Base-by-base conservation (phyloP, 2,329 filamentous ascomycete genomes). In the Aureobasidium leucospermi region DNA sequence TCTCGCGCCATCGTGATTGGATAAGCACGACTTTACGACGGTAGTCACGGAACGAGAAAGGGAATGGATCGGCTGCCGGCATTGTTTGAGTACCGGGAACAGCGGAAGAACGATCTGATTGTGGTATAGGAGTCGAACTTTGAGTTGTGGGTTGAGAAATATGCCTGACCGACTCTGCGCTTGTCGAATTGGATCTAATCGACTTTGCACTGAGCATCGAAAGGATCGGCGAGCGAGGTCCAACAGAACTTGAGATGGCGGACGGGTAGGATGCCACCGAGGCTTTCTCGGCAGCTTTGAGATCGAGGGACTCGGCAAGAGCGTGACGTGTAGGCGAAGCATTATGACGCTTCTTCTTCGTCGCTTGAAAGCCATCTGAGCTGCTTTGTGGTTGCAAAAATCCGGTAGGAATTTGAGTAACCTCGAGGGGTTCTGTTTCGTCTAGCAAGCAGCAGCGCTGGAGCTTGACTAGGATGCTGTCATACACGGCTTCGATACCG, bases 371-470 rank as follows among this genome's bases (percentile, higher is more conserved):
- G 5, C 10, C 36, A n/a, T 46, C 38, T 8, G 46, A 13, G 38
- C 34, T 43, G 46, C 57, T 36, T 13, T 36, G 57, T 16, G 28
- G 6, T 4, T 59, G 57, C 23, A 59, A 19, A 9, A 59, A 59
- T 2, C 36, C 57, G 15, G 55, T 32, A 6, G 57, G 46, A 41
- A 52, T 59, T 11, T 59, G 57, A 34, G 38, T 52, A 4, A 60
- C 23, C 36, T 60, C 59, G 4, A 60, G 8, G n/a, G 59, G 46
- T 41, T 61, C 66, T 19, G 67, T 65, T 46, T 71, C 69, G 36
- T 72, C 70, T 11, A 73, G 63, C n/a, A 70, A 49, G 47, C 69
- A 71, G 61, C 71, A 73, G 57, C 65, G 62, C 16, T 67, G 67
- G n/a, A 73, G 63, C n/a, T 67, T 69, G 31, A 65, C 62, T 3